Percentiles rank a stretch among this genome's conserved stretches.
phyloP scores from a whole-genome alignment of 441 rosid species.

The Dalechampia spathulata region DNA sequence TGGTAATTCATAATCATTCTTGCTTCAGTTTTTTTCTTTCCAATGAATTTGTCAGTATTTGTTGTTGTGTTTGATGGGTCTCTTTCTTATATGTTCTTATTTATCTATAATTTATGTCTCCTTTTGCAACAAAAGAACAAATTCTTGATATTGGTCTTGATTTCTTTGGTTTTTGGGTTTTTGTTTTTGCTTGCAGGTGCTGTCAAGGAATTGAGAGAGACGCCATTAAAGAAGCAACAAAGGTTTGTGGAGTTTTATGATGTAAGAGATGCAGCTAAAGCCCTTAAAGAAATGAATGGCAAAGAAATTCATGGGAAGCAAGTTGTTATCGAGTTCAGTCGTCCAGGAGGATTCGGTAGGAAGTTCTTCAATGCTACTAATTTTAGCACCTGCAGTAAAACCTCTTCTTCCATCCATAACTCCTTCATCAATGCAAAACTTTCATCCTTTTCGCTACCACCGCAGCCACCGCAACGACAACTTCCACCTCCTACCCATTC shows the following conservation, averaged over 20 bases:
- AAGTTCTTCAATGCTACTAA: slow-evolving; percentile 38
- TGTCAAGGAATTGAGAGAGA: slow-evolving; percentile 83
- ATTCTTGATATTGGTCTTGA: neutral
- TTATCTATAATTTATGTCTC: too few relatives aligned
- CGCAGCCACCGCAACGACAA: slow-evolving; percentile 6
- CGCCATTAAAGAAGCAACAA: slow-evolving; percentile 82
- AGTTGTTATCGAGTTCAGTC: slow-evolving; percentile 72
- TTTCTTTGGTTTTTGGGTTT: neutral
- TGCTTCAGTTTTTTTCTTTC: neutral
- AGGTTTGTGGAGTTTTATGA: slow-evolving; percentile 78
- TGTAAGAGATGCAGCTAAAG: slow-evolving; percentile 60
- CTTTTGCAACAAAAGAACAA: neutral
- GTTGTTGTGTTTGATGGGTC: neutral
- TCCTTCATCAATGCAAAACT: neutral
- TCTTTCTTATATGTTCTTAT: neutral
- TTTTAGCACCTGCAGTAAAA: too few relatives aligned
- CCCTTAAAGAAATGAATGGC: slow-evolving; percentile 55
- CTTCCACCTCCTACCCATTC: slow-evolving; percentile 13
- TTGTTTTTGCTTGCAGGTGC: slow-evolving; percentile 32
- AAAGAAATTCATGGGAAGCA: slow-evolving; percentile 50
- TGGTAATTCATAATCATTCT: slow-evolving; percentile 31
- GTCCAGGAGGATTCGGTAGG: slow-evolving; percentile 69
- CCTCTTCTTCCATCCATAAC: neutral
- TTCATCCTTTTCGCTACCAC: slow-evolving; percentile 5
- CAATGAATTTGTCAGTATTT: slow-evolving; percentile 6